Base-by-base conservation (phyloP, 306 rosid species). In the Cicer pinnatifidum region DNA sequence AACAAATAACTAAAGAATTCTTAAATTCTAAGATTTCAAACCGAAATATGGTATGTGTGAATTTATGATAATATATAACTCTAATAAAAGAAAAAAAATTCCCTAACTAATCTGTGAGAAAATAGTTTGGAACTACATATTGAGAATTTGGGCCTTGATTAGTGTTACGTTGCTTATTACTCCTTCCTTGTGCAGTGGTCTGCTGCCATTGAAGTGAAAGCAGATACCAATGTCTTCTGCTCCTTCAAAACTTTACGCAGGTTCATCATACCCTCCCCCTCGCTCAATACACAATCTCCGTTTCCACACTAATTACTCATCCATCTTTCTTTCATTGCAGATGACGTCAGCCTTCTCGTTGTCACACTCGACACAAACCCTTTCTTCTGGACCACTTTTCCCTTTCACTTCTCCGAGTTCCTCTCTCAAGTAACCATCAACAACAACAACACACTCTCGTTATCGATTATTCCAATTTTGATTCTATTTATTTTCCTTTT, bases 301-400 rank as follows among this genome's bases (percentile, higher is more conserved):
- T 13, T 74, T 51, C 48, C 11, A 17, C 15, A 33, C 48, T 10
- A 43, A 37, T 81, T 5, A 75, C 53, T 17, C 5, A 33, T 38
- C n/a, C 19, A 2, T 69, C 62, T 72, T 3, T 9, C 57, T 60
- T 82, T 48, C 52, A 2, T 84, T 77, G 82, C 96, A 83, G 98
- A 94, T 84, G 98, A 94, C 59, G 96, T 94, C 28, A 91, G 96
- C 81, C 96, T 94, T 50, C 75, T 91, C 37, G 86, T 91, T 79
- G 95, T 94, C 7, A 77, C 92, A 47, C 73, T 94, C 15, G 98
- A 91, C 87, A 85, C 96, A 23, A 94, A 91, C 68, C 97, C 96
- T 12, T 86, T 93, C 85, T 91, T 93, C 82, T 93, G 97, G 98
- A 58, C 79, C 85, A 45, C 91, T 13, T 86, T 87, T 68, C 75